Base-by-base conservation (phyloP, 108 stramenopile genomes). In the Bacterosira constricta region DNA sequence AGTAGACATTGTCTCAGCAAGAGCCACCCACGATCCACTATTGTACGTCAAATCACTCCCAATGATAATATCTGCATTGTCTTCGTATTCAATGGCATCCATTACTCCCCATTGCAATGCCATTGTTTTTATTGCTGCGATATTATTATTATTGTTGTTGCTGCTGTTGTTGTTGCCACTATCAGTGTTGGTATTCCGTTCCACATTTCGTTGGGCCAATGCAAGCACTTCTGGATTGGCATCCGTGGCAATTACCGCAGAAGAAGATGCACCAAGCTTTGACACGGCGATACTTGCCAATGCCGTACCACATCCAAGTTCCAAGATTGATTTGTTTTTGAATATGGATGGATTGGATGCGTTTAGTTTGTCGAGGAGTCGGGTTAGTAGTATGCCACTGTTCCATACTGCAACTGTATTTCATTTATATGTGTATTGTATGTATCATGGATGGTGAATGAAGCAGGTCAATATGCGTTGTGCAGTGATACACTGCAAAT, bases 41-140 rank as follows among this genome's bases (percentile, higher is more conserved):
- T 89, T 92, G 62, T 92, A 92, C 0, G 88, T 89, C 9, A 92
- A 49, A 63, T 92, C 90, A 21, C 75, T 64, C 31, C 90, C 90
- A 21, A 91, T 59, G 9, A 88, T 57, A 37, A 87, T 45, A 63
- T 86, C 83, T 4, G 85, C 86, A 15, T 13, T 20, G 35, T 73
- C 71, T 8, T 54, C 73, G 54, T 77, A 86, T 13, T 87, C 87
- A 63, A 79, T 63, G 6, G 82, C 79, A 63, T 80, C 61, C 38
- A 88, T 29, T 0, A 75, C 35, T 21, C 90, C 90, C 90, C 90
- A 92, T 49, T 78, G 59, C 39, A 88, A 51, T 15, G 31, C 27
- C 17, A 49, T 36, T 5, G 85, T 66, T 37, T 66, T 46, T 27
- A 72, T 81, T 6, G 10, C 41, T 9, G 13, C 30, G n/a, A 35